phyloP scores from a whole-genome alignment of 1,284 basidiomycete genomes.

The Ceratobasidium sp. region DNA sequence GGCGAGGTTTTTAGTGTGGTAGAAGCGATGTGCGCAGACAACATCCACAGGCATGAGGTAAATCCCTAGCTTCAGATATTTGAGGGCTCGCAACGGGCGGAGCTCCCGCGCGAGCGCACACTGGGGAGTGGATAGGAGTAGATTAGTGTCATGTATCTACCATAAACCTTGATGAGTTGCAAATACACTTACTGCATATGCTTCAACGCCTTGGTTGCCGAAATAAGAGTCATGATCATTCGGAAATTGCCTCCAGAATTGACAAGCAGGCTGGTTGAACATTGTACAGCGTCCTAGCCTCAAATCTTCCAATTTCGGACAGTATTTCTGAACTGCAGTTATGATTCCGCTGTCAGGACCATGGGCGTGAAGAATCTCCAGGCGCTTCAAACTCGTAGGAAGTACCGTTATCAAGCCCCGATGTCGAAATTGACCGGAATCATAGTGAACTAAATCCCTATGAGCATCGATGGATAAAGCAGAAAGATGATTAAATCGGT shows the following conservation, averaged over 20 bases:
- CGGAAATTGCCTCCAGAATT: slow-evolving; percentile 23
- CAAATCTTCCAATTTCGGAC: slow-evolving; percentile 16
- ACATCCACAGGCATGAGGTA: too few species aligned
- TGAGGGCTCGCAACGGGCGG: too few species aligned
- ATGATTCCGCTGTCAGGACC: slow-evolving; percentile 38
- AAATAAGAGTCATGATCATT: slow-evolving; percentile 41
- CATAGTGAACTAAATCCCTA: slow-evolving; percentile 2
- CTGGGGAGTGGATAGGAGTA: not conserved
- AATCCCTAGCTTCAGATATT: too few species aligned
- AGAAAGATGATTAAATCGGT: slow-evolving; percentile 6
- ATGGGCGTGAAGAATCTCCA: slow-evolving; percentile 37
- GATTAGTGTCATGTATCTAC: not conserved
- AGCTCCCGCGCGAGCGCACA: too few species aligned
- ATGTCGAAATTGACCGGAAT: slow-evolving; percentile 31
- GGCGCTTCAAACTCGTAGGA: slow-evolving; percentile 8
- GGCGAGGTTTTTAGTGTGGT: not conserved
- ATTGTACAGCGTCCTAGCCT: slow-evolving; percentile 32
- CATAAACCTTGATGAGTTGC: not conserved
- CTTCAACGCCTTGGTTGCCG: slow-evolving; percentile 10
- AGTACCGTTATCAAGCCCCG: slow-evolving; percentile 28
- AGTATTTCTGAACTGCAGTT: not conserved
- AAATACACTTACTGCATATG: slow-evolving; percentile 38
- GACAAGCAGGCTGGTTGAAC: slow-evolving; percentile 35
- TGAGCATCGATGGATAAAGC: slow-evolving; percentile 31
- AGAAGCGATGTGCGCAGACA: not conserved